phyloP scores from a whole-genome alignment of 441 rosid genomes.

The Aleurites moluccanus region DNA sequence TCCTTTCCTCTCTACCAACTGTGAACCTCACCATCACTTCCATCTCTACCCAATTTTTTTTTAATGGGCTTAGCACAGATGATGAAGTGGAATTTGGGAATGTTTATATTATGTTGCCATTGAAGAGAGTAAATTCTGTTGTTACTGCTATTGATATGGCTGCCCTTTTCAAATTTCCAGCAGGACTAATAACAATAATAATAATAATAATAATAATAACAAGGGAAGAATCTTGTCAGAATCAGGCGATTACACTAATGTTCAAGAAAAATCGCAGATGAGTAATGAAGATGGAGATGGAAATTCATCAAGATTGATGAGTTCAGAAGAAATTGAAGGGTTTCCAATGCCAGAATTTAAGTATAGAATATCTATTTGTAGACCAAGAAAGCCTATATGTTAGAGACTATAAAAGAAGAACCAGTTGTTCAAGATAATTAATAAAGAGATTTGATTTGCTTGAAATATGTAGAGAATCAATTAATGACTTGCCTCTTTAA shows the following conservation, averaged over 20 bases:
- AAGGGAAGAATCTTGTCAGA: conserved; percentile 33
- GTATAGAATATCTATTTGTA: conserved; percentile 42
- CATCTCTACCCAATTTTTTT: too few species aligned
- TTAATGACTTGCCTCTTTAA: background rate
- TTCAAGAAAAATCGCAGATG: background rate
- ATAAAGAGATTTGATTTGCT: background rate
- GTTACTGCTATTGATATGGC: conserved; percentile 56
- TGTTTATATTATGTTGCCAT: conserved; percentile 58
- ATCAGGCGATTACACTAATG: background rate
- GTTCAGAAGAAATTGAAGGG: conserved; percentile 26
- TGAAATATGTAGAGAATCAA: background rate
- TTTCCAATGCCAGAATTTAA: conserved; percentile 32
- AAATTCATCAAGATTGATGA: conserved; percentile 14
- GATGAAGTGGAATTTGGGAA: conserved; percentile 59
- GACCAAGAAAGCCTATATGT: conserved; percentile 55
- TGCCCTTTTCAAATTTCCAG: conserved; percentile 38
- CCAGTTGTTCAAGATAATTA: conserved; percentile 30
- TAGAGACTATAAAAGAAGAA: conserved; percentile 68
- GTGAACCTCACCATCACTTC: too few species aligned
- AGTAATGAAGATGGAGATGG: conserved; percentile 10
- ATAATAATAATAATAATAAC: background rate
- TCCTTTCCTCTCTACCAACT: too few species aligned
- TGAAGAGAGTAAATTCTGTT: conserved; percentile 46
- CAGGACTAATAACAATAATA: background rate
- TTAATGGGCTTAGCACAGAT: conserved; percentile 20